These are phyloP conservation scores for Wakefieldia striispora DNA, from an alignment of 768 basidiomycete species.

Conservation along the genomic window DNA sequence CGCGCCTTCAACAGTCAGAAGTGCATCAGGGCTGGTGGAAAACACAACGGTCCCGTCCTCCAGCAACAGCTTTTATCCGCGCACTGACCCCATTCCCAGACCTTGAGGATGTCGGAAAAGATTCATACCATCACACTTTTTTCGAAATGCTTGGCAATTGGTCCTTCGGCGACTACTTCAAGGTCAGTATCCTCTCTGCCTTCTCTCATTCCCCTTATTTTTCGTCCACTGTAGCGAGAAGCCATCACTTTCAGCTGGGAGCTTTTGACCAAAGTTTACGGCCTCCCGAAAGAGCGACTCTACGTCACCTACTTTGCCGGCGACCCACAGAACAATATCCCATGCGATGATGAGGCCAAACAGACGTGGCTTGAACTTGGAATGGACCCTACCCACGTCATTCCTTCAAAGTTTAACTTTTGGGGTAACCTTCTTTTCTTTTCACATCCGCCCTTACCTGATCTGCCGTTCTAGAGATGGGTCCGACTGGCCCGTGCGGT, in stretches of 20 bases:
- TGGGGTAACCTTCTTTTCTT: conserved; percentile 69
- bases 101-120: conserved; percentile 97
- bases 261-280: conserved; percentile 85
- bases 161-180: conserved; percentile 99
- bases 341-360: conserved; percentile 86
- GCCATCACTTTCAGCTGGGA: conserved; percentile 95
- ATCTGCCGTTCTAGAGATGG: conserved; percentile 75
- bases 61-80: neutral
- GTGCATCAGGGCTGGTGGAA: conserved; percentile 97
- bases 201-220: conserved; percentile 1
- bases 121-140: conserved; percentile 97
- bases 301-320: conserved; percentile 99
- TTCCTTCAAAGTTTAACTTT: conserved; percentile 97
- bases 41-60: conserved; percentile 80
- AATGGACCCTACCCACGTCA: conserved; percentile 82
- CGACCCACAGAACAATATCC: conserved; percentile 78
- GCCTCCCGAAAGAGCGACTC: conserved; percentile 83
- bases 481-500: conserved; percentile 95
- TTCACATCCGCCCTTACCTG: neutral
- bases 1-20: conserved; percentile 97
- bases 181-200: conserved; percentile 47
- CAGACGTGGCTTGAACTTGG: conserved; percentile 88
- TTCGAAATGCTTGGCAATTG: conserved; percentile 99
- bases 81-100: conserved; percentile 48
- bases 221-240: conserved; percentile 63